These are phyloP conservation scores for Candida tammaniensis DNA, from an alignment of 805 yeast species.

Conservation along the genomic window DNA sequence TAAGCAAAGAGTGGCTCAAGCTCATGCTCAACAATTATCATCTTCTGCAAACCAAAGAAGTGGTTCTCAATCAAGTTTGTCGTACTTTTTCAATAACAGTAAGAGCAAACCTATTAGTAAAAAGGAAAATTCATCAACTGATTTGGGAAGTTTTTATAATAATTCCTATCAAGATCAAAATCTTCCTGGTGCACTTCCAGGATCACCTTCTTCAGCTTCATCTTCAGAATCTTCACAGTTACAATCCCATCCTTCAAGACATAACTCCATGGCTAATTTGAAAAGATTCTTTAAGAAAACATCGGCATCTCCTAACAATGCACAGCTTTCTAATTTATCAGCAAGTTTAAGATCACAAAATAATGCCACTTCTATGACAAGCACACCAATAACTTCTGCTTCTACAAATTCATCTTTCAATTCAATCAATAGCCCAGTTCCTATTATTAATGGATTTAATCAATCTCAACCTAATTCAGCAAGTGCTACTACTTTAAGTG, in stretches of 20 bases:
- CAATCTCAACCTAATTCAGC: too few species aligned
- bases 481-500: conserved; percentile 1
- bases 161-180: conserved; percentile 30
- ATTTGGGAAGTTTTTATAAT: conserved; percentile 40
- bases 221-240: conserved; percentile 32
- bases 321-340: conserved; percentile 19
- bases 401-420: conserved; percentile 35
- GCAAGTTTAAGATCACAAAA: conserved; percentile 21
- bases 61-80: conserved; percentile 47
- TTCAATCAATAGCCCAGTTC: conserved; percentile 17
- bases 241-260: conserved; percentile 44
- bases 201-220: conserved; percentile 33
- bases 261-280: conserved; percentile 76
- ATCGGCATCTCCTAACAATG: conserved; percentile 6
- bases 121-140: conserved; percentile 36
- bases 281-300: conserved; percentile 66
- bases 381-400: conserved; percentile 16
- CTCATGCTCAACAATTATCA: conserved; percentile 40
- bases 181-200: conserved; percentile 13
- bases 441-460: conserved; percentile 5
- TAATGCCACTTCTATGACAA: conserved; percentile 10
- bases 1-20: conserved; percentile 64
- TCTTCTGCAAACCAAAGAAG: conserved; percentile 32
- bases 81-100: conserved; percentile 44
- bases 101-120: conserved; percentile 35